Evolutionary conservation across 2,329 filamentous ascomycete genomes (phyloP).

Genomic region (Penicillium verrucosum): DNA sequence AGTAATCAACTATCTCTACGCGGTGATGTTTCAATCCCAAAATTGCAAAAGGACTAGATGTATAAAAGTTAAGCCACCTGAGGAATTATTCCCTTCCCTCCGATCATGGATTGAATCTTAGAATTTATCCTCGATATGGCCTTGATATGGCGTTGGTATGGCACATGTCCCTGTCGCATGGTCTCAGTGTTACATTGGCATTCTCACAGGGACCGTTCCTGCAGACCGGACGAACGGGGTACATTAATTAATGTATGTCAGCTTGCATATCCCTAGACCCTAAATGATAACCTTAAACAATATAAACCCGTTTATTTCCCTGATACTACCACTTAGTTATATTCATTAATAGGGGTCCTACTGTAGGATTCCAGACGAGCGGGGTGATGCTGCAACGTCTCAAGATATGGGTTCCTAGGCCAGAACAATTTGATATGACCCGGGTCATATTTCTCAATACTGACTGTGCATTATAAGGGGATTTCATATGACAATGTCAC

Average conservation of each 20-base stretch:
- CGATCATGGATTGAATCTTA: not conserved
- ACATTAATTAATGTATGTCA: not conserved
- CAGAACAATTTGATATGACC: constrained; percentile 6
- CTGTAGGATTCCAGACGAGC: not conserved
- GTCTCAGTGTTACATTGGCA: constrained; percentile 19
- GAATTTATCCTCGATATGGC: not conserved
- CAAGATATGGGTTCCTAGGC: not conserved
- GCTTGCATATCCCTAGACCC: not conserved
- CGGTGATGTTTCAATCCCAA: not conserved
- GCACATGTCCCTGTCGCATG: constrained; percentile 21
- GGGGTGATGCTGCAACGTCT: not conserved
- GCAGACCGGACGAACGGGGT: not conserved
- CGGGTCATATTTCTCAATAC: not conserved
- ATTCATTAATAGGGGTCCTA: not conserved
- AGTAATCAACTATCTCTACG: too few relatives aligned
- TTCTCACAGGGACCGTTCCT: constrained; percentile 16
- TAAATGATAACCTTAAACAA: not conserved
- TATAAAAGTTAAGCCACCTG: not conserved
- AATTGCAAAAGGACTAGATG: not conserved
- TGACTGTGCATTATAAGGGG: not conserved
- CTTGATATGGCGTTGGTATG: not conserved
- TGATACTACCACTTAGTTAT: not conserved
- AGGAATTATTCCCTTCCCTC: not conserved
- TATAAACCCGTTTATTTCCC: not conserved
- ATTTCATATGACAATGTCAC: constrained; percentile 13